Percentiles rank a stretch among this genome's conserved stretches.
Conservation (phyloP, 75 land plant genomes). For the Cunninghamia lanceolata region DNA sequence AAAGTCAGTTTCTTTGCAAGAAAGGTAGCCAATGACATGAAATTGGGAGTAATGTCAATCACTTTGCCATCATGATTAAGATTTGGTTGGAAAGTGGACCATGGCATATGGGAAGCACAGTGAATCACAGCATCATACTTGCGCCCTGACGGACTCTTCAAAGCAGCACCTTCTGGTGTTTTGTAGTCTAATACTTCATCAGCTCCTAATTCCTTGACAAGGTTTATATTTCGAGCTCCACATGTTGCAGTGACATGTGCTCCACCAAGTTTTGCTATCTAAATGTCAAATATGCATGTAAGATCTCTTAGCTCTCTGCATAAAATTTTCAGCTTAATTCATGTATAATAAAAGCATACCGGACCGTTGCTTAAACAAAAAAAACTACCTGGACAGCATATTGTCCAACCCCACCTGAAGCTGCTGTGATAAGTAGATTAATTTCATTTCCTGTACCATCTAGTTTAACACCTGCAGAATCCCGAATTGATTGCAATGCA, state of each 20-base stretch:
- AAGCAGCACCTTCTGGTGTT: constrained; percentile 36
- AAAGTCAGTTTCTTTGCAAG: constrained; percentile 46
- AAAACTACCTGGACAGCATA: constrained; percentile 44
- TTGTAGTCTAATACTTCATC: constrained; percentile 53
- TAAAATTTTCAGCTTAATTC: background rate
- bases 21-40: constrained; percentile 19
- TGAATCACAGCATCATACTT: constrained; percentile 71
- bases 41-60: constrained; percentile 59
- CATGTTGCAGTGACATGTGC: constrained; percentile 58
- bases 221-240: constrained; percentile 39
- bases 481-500: constrained; percentile 36
- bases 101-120: constrained; percentile 46
- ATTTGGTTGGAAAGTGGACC: constrained; percentile 58
- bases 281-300: background rate
- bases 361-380: background rate
- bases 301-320: background rate
- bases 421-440: constrained; percentile 49
- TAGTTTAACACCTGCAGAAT: constrained; percentile 35
- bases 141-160: constrained; percentile 53
- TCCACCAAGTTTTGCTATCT: constrained; percentile 47
- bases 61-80: constrained; percentile 59
- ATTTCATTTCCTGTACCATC: constrained; percentile 26
- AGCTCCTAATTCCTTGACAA: constrained; percentile 43
- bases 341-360: background rate
- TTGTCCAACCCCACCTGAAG: constrained; percentile 54